Conservation (phyloP, 768 basidiomycete species). For the Gloeopeniophorella convolvens region DNA sequence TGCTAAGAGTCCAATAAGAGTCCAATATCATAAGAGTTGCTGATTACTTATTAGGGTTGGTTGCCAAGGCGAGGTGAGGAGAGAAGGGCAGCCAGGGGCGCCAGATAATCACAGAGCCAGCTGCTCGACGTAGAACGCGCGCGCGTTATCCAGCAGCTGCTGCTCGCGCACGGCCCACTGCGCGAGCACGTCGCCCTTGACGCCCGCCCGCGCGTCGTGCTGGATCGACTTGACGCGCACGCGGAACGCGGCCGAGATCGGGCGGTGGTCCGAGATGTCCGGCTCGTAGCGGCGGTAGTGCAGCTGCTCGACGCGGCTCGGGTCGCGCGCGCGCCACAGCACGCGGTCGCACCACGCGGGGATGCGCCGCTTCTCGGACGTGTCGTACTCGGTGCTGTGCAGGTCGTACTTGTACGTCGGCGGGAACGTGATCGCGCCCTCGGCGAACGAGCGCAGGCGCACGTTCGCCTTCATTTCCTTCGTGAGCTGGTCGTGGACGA, state of each 20-base stretch:
- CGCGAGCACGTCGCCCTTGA: slow-evolving; percentile 49
- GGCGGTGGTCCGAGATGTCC: slow-evolving; percentile 86
- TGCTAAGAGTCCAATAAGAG: not conserved
- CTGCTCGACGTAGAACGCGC: slow-evolving; percentile 32
- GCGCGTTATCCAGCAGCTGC: slow-evolving; percentile 28
- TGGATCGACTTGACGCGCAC: slow-evolving; percentile 70
- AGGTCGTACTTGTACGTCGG: slow-evolving; percentile 97
- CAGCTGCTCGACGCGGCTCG: slow-evolving; percentile 52
- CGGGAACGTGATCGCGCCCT: slow-evolving; percentile 74
- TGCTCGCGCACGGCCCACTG: slow-evolving; percentile 41
- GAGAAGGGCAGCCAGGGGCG: not conserved
- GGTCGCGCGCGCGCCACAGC: slow-evolving; percentile 60
- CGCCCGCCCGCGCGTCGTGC: slow-evolving; percentile 47
- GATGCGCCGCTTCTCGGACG: slow-evolving; percentile 79
- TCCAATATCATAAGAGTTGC: not conserved
- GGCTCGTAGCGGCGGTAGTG: slow-evolving; percentile 80
- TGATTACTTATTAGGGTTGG: too few relatives aligned
- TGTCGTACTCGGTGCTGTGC: slow-evolving; percentile 70
- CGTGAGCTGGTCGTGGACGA: slow-evolving; percentile 78
- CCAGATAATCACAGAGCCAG: slow-evolving; percentile 23
- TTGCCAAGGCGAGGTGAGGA: not conserved
- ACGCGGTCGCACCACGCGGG: slow-evolving; percentile 98
- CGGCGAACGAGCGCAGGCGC: slow-evolving; percentile 75
- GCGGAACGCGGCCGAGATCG: slow-evolving; percentile 74
- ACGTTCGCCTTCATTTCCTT: slow-evolving; percentile 88